Conservation (phyloP, 2,329 filamentous ascomycete genomes). For the Sarocladium oryzae region DNA sequence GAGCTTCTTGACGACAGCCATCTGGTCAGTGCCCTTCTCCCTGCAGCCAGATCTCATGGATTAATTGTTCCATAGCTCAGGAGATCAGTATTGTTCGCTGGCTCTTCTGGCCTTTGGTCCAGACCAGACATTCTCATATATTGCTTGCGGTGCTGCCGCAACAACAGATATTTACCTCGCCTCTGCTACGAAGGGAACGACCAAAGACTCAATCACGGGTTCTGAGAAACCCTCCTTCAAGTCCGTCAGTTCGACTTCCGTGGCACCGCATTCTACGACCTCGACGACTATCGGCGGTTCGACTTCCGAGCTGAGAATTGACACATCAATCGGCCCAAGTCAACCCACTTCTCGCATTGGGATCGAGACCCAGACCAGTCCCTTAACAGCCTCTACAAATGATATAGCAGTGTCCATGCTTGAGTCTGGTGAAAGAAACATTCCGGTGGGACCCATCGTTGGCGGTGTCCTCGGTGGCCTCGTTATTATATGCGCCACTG, state of each 20-base stretch:
- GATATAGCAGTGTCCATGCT: too few relatives aligned
- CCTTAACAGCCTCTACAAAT: too few relatives aligned
- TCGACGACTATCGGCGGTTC: too few relatives aligned
- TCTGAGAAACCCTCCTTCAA: background rate
- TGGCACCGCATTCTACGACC: too few relatives aligned
- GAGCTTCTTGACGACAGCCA: background rate
- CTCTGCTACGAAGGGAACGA: background rate
- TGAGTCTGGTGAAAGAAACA: background rate
- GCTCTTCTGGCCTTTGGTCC: background rate
- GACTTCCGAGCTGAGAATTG: too few relatives aligned
- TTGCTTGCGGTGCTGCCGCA: background rate
- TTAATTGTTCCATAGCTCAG: background rate
- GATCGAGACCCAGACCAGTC: too few relatives aligned
- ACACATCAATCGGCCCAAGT: too few relatives aligned
- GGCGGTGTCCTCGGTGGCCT: background rate
- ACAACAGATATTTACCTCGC: background rate
- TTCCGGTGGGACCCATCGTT: background rate
- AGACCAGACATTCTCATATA: background rate
- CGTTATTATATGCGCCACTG: background rate
- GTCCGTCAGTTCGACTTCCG: too few relatives aligned
- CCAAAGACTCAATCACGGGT: background rate
- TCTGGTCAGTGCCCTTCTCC: background rate
- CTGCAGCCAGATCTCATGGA: background rate
- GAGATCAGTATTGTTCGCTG: background rate
- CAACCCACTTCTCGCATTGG: too few relatives aligned